Conservation (phyloP, 495 filamentous ascomycete species). For the Cercophora scortea region DNA sequence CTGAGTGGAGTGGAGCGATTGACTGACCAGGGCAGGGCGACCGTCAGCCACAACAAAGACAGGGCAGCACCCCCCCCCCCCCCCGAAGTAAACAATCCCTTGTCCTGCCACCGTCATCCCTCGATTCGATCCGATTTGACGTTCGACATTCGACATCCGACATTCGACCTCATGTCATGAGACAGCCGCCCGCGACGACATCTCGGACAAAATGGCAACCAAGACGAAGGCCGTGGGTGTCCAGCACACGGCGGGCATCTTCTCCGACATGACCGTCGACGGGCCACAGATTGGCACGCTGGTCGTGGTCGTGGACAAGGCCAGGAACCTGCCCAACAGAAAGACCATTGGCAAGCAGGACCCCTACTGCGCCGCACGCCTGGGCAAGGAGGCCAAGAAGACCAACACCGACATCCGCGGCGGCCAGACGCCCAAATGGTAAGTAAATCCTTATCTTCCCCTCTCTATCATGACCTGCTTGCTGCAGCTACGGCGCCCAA, state of each 20-base stretch:
- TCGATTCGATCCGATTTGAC: too few species aligned
- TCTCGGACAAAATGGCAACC: constrained; percentile 29
- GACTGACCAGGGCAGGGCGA: too few species aligned
- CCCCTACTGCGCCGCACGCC: constrained; percentile 86
- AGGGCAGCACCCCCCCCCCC: not conserved
- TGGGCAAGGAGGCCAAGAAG: constrained; percentile 97
- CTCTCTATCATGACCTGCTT: not conserved
- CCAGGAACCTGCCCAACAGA: constrained; percentile 92
- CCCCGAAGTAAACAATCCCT: not conserved
- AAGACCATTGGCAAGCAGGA: constrained; percentile 98
- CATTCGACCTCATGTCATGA: constrained; percentile 1
- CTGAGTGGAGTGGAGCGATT: too few species aligned
- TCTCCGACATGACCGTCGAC: constrained; percentile 89
- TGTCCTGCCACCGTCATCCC: too few species aligned
- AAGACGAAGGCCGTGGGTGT: constrained; percentile 37
- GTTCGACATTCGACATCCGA: not conserved
- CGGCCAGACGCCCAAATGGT: constrained; percentile 95
- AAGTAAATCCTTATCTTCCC: constrained; percentile 42
- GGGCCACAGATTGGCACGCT: constrained; percentile 91
- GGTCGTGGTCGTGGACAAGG: constrained; percentile 83
- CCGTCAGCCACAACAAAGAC: not conserved
- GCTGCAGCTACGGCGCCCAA: not conserved
- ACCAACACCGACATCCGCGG: constrained; percentile 90
- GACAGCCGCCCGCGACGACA: constrained; percentile 5
- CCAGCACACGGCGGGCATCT: constrained; percentile 87